Conservation (phyloP, 495 filamentous ascomycete genomes). For the Aspergillus coremiiformis region DNA sequence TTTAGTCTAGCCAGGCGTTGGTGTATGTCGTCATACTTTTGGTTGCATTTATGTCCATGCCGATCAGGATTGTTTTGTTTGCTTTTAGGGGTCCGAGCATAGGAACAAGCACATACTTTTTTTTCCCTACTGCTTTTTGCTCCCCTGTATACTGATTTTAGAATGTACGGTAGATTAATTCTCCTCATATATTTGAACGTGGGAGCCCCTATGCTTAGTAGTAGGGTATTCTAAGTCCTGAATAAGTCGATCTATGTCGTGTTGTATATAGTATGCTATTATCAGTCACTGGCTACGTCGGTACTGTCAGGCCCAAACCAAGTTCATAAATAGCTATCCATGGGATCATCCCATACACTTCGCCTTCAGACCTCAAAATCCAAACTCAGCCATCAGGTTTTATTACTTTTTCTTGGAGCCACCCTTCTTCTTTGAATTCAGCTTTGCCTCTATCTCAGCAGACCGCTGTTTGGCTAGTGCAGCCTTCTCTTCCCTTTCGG, state of each 20-base stretch:
- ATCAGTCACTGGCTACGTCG: background rate
- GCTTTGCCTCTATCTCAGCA: slow-evolving; percentile 31
- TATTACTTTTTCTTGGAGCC: slow-evolving; percentile 32
- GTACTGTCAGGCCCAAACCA: background rate
- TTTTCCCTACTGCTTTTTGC: background rate
- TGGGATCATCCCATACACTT: background rate
- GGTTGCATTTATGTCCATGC: background rate
- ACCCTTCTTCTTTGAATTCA: slow-evolving; percentile 29
- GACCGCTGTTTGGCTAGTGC: slow-evolving; percentile 46
- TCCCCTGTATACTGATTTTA: background rate
- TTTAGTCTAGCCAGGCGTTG: slow-evolving; percentile 8
- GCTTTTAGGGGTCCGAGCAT: slow-evolving; percentile 6
- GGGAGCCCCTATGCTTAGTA: too few species aligned
- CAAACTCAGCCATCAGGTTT: background rate
- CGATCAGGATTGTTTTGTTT: background rate
- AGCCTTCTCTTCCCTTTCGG: slow-evolving; percentile 68
- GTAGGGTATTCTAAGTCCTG: too few species aligned
- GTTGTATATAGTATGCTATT: too few species aligned
- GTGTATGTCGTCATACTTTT: slow-evolving; percentile 6
- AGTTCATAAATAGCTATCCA: background rate
- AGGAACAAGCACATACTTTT: background rate
- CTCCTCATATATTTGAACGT: too few species aligned
- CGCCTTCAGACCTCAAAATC: background rate
- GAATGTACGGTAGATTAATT: background rate
- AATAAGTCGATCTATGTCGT: background rate